Base-by-base conservation (phyloP, 2,329 filamentous ascomycete genomes). In the Fusarium armeniacum region DNA sequence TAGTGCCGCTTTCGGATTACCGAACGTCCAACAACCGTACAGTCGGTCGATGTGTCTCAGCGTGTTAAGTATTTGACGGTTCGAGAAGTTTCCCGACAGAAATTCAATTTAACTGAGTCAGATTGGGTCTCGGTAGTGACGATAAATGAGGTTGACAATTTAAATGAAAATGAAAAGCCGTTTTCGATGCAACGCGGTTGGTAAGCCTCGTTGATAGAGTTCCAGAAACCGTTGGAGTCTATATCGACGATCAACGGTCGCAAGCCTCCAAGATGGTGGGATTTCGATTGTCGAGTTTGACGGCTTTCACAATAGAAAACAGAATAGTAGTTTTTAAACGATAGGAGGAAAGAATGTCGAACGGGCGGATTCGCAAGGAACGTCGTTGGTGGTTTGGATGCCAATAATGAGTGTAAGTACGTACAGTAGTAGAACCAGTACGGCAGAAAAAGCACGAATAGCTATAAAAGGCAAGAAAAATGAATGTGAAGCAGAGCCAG, bases 321-420 rank as follows among this genome's bases (percentile, higher is more conserved):
- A 40, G 30, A 44, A 38, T 20, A 35, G 20, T n/a, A 28, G 33
- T 9, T 50, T 50, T 67, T 50, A 22, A 32, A 52, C 44, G 44
- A 64, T 58, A 50, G 43, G 60, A 75, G 70, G 38, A 62, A 75
- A 71, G 73, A 75, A 71, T 65, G 72, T 66, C 61, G 66, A 61
- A 59, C 64, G 59, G 53, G 52, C 62, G 64, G 49, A 26, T 41
- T 58, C 33, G 51, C 36, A 75, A 73, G 62, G 73, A 75, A 67
- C 65, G 73, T 61, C 40, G 55, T 69, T 51, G 60, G 44, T 61
- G 53, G 60, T 52, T 49, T 26, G 44, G 28, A 38, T 40, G 49
- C 46, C 46, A 44, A 40, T 67, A 63, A 61, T 50, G 62, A 65
- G 54, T 44, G 73, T 38, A 64, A 52, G 49, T 51, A 35, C 35